Percentiles rank a stretch among this genome's conserved stretches.
Conservation (phyloP, 106 monocot species). For the Xerophyta viscosa region DNA sequence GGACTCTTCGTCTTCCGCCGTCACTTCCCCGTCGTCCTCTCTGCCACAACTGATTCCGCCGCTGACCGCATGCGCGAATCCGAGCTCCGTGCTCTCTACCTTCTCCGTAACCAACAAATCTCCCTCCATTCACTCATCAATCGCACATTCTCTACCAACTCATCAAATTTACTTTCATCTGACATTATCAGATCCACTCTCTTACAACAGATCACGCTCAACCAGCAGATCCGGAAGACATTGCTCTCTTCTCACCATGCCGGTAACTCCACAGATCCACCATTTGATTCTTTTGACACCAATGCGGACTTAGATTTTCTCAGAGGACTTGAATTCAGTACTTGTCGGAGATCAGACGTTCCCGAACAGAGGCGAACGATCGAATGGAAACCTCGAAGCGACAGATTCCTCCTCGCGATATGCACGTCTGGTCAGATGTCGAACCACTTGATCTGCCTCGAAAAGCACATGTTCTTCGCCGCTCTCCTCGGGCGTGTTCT, state of each 20-base stretch:
- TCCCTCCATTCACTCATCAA: slow-evolving; percentile 5
- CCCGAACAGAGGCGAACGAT: slow-evolving; percentile 37
- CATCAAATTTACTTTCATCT: background rate
- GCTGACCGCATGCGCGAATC: slow-evolving; percentile 56
- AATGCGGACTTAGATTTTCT: slow-evolving; percentile 15
- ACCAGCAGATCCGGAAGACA: slow-evolving; percentile 54
- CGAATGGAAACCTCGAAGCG: slow-evolving; percentile 80
- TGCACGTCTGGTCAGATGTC: slow-evolving; percentile 95
- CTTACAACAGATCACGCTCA: slow-evolving; percentile 68
- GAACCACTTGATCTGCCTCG: slow-evolving; percentile 92
- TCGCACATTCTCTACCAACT: slow-evolving; percentile 8
- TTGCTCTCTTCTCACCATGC: slow-evolving; percentile 55
- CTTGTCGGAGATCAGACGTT: slow-evolving; percentile 41
- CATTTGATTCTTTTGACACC: slow-evolving; percentile 4
- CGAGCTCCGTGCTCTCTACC: slow-evolving; percentile 59
- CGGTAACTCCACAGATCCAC: slow-evolving; percentile 13
- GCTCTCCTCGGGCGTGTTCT: slow-evolving; percentile 66
- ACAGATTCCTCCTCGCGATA: slow-evolving; percentile 75
- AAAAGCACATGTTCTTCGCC: slow-evolving; percentile 98
- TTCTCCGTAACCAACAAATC: slow-evolving; percentile 62
- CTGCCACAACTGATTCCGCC: background rate
- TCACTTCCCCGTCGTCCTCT: slow-evolving; percentile 13
- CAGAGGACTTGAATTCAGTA: slow-evolving; percentile 14
- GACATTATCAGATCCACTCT: slow-evolving; percentile 49
- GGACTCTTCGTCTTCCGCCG: slow-evolving; percentile 35